phyloP scores from a whole-genome alignment of 768 basidiomycete genomes.

The Rhizopogon vulgaris region DNA sequence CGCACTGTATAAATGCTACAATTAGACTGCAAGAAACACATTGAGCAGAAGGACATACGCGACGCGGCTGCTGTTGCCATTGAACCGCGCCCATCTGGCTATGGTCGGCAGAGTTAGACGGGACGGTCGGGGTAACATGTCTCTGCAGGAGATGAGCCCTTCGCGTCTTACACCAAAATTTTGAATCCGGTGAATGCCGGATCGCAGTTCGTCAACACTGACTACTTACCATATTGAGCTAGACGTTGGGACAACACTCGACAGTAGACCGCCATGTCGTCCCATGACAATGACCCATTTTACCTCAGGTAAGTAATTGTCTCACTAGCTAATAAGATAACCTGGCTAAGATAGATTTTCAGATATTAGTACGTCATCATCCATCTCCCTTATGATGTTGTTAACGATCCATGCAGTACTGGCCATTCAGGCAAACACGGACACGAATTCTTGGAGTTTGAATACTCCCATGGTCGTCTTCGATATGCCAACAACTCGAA shows the following conservation, averaged over 20 bases:
- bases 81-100: slow-evolving; percentile 17
- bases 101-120: slow-evolving; percentile 12
- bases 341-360: slow-evolving; percentile 13
- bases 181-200: slow-evolving; percentile 15
- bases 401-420: slow-evolving; percentile 32
- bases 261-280: slow-evolving; percentile 5
- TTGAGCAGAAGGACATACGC: slow-evolving; percentile 9
- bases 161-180: not conserved
- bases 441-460: slow-evolving; percentile 97
- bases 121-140: slow-evolving; percentile 27
- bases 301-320: slow-evolving; percentile 56
- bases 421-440: slow-evolving; percentile 99
- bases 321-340: not conserved
- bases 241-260: not conserved
- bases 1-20: not conserved
- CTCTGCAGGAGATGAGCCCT: not conserved
- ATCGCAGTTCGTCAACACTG: not conserved
- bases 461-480: slow-evolving; percentile 93
- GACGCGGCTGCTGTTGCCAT: slow-evolving; percentile 3
- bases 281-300: slow-evolving; percentile 66
- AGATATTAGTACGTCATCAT: slow-evolving; percentile 46
- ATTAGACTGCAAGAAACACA: not conserved
- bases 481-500: slow-evolving; percentile 99
- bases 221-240: not conserved
- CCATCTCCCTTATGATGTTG: not conserved